These are phyloP conservation scores for Neurospora terricola DNA, from an alignment of 495 filamentous ascomycete genomes.

Conservation along the genomic window DNA sequence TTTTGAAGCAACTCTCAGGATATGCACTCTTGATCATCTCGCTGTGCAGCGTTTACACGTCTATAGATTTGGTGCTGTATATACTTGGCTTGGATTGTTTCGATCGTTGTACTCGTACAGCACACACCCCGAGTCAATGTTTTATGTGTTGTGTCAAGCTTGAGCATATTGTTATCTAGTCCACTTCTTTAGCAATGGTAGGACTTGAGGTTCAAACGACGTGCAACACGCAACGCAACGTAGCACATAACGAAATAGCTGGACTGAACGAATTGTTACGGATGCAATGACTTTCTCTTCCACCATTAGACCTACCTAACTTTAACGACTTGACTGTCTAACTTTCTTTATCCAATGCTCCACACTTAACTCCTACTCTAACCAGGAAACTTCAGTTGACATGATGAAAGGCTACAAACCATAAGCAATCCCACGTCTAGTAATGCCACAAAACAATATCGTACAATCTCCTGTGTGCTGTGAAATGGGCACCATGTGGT, in stretches of 20 bases:
- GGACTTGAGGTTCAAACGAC: neutral
- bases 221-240: neutral
- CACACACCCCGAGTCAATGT: neutral
- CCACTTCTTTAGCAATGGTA: neutral
- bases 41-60: neutral
- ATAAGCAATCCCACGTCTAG: neutral
- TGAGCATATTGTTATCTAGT: neutral
- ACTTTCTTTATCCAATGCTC: neutral
- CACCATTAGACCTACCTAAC: neutral
- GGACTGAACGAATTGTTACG: neutral
- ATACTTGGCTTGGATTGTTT: neutral
- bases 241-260: neutral
- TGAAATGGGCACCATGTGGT: neutral
- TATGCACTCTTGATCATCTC: neutral
- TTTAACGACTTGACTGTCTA: neutral
- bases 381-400: neutral
- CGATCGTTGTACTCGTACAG: neutral
- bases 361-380: neutral
- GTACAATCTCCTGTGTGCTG: neutral
- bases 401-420: neutral
- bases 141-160: neutral
- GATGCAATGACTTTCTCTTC: neutral
- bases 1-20: neutral
- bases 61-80: neutral
- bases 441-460: neutral